Base-by-base conservation (phyloP, 2,329 filamentous ascomycete species). In the Curvularia hawaiiensis region DNA sequence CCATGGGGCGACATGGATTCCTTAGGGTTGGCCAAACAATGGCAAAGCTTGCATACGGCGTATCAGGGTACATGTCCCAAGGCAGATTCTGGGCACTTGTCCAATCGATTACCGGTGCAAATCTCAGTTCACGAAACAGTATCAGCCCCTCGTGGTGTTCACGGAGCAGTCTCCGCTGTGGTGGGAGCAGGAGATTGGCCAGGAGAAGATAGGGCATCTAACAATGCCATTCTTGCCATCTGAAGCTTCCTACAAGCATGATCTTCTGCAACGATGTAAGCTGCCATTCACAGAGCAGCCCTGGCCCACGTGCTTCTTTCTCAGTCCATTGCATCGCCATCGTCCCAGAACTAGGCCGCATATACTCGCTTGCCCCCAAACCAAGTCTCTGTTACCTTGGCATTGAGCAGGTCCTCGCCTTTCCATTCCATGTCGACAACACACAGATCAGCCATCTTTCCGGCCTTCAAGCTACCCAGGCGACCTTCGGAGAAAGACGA, bases 391-490 rank as follows among this genome's bases (percentile, higher is more conserved):
- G 65, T 62, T 0, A 85, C 76, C 20, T 67, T 72, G 0, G 81
- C 82, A 10, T 77, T 65, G 48, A 84, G 72, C 55, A 87, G 67
- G 61, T 75, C 76, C 24, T 78, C 77, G 18, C 79, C 76, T 22
- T 79, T 77, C 77, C 82, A 82, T 24, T 78, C 72, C 76, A 85
- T 80, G 56, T 85, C 79, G 41, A 84, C 74, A 1, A 84, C 75
- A 18, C 83, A 82, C 52, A 88, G 85, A 62, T 89, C 86, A 0
- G 86, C 86, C 61, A 80, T 76, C 67, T 82, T 76, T 0, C 85
- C 85, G 0, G 70, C 72, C 62, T 79, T 78, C 54, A 89, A 65
- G 50, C 77, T 82, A 0, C 87, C 87, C 0, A 83, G 77, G 68
- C 80, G 78, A 2, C 72, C 67, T 31, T 88, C 86, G 1, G 82